Evolutionary conservation across 2,329 filamentous ascomycete genomes (phyloP).

Genomic region (Alternaria sp.): DNA sequence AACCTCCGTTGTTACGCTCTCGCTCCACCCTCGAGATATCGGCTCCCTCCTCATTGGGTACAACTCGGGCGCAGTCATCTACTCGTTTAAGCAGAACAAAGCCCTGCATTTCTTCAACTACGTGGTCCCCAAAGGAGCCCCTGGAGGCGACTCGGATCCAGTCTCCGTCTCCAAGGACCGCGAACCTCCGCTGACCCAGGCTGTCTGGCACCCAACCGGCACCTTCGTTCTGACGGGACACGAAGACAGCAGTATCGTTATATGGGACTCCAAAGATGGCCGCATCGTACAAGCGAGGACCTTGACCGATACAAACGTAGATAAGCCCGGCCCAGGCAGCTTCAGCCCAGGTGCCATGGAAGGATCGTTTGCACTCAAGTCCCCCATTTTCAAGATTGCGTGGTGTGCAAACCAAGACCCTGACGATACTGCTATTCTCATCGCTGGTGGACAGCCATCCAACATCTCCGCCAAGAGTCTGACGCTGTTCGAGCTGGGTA

Average conservation of each 20-base stretch:
- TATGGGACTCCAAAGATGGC: conserved; percentile 93
- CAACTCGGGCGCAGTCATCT: conserved; percentile 82
- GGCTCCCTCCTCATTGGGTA: conserved; percentile 93
- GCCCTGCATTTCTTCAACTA: conserved; percentile 83
- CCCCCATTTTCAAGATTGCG: conserved; percentile 77
- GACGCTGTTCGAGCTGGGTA: conserved; percentile 87
- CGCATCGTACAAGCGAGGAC: conserved; percentile 84
- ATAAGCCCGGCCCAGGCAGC: conserved; percentile 64
- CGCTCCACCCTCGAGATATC: conserved; percentile 89
- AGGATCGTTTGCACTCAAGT: conserved; percentile 65
- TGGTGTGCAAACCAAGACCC: conserved; percentile 97
- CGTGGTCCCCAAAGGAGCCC: conserved; percentile 78
- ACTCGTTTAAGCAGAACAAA: conserved; percentile 91
- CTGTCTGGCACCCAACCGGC: conserved; percentile 92
- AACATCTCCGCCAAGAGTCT: conserved; percentile 75
- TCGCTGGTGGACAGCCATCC: conserved; percentile 78
- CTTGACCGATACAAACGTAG: conserved; percentile 73
- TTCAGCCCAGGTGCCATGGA: conserved; percentile 52
- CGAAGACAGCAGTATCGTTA: conserved; percentile 88
- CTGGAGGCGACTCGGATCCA: conserved; percentile 75
- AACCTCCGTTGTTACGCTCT: conserved; percentile 74
- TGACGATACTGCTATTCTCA: conserved; percentile 87
- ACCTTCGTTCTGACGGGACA: conserved; percentile 87
- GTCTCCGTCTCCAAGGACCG: conserved; percentile 66
- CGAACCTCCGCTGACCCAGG: conserved; percentile 78